Evolutionary conservation across 2,329 filamentous ascomycete species (phyloP), one percentile per base, ranked within the genome.

Genomic region (Penicillium fuscoglaucum): DNA sequence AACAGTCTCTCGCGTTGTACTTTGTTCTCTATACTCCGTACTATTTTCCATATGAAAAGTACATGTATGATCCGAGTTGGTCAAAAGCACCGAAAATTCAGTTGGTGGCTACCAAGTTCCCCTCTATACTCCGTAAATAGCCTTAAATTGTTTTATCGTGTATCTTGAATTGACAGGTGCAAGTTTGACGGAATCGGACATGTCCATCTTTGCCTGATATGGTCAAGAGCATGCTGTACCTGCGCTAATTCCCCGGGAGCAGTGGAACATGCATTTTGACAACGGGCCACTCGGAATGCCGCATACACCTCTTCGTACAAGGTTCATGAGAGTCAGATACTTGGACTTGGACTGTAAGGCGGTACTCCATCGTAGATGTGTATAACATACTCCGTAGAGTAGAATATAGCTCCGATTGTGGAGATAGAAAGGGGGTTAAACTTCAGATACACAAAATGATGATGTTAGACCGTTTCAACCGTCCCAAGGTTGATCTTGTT

Each of bases 231-330:
- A 28, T 60, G 28, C 47, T 59, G 52, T 52, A 19, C 59, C 51
- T 57, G 46, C 49, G 26, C 60, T 59, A 59, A 57, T 43, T 59
- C 56, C 52, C 51, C 58, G 41, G 35, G 12, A 31, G 29, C 29
- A 31, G 49, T 19, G 33, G 52, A 33, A 45, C 33, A 46, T 35
- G n/a, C 37, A 40, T 40, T 40, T 40, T 37, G 1, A 3, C 43
- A 62, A 62, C 46, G 24, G 58, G 21, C 60, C 55, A 62, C 41
- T 63, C 53, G 57, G 55, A 57, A 55, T 8, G 13, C 43, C 24
- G 52, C 55, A 26, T 44, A 49, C 44, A 45, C 55, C 51, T 41
- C 21, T 39, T 47, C 56, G 9, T 19, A 33, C 31, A 13, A 5
- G 29, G 44, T 55, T 57, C 21, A 29, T 33, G 24, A 41, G 44